These are phyloP conservation scores for Talaromyces sp. DNA, from an alignment of 2,329 filamentous ascomycete genomes.

Conservation along the genomic window DNA sequence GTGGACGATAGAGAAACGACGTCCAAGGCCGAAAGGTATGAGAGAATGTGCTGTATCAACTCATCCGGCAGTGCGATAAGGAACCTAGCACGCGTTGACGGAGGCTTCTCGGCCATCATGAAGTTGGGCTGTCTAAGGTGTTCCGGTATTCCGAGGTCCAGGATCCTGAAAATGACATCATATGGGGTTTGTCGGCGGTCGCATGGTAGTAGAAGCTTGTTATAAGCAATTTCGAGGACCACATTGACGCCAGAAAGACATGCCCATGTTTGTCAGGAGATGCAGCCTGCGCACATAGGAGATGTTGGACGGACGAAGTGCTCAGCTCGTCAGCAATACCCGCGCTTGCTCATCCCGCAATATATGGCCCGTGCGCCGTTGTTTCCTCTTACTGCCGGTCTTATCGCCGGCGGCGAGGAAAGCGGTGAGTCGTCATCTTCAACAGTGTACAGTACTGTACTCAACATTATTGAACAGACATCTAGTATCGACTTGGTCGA, in stretches of 20 bases:
- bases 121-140: slow-evolving; percentile 4
- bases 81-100: neutral
- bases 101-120: slow-evolving; percentile 1
- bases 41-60: slow-evolving; percentile 66
- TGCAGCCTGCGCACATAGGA: neutral
- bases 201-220: neutral
- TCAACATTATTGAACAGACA: too few species aligned
- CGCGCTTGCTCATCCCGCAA: neutral
- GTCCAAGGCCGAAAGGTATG: slow-evolving; percentile 59
- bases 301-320: neutral
- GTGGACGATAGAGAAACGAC: slow-evolving; percentile 57
- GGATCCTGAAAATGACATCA: neutral
- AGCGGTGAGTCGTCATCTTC: neutral
- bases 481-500: too few species aligned
- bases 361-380: neutral
- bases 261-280: neutral
- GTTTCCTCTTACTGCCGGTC: neutral
- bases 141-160: neutral
- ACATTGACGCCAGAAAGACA: neutral
- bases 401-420: neutral
- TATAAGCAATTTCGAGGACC: neutral
- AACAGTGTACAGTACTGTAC: too few species aligned
- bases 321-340: neutral
- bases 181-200: neutral
- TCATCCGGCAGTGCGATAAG: slow-evolving; percentile 61